Percentiles rank a stretch among this genome's conserved stretches.
Conservation (phyloP, 331 rosid species). For the Rhamnella rubrinervis region DNA sequence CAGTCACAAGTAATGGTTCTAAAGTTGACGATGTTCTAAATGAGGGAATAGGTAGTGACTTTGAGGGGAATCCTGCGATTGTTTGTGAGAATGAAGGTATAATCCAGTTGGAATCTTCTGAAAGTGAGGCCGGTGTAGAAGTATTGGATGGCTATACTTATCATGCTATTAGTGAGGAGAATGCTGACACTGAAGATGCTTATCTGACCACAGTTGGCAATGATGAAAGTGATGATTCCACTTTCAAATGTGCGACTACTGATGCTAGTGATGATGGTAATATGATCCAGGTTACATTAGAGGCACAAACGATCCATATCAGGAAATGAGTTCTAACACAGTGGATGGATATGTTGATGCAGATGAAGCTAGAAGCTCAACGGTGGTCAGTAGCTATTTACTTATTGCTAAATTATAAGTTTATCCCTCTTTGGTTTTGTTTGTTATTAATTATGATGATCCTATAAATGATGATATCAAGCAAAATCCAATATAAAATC, state of each 20-base stretch:
- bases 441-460: background rate
- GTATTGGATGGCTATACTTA: slow-evolving; percentile 32
- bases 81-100: slow-evolving; percentile 12
- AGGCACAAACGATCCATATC: slow-evolving; percentile 21
- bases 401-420: background rate
- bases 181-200: slow-evolving; percentile 55
- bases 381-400: slow-evolving; percentile 31
- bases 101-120: slow-evolving; percentile 21
- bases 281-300: slow-evolving; percentile 15
- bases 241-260: slow-evolving; percentile 5
- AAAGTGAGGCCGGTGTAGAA: slow-evolving; percentile 26
- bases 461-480: no score
- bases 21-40: slow-evolving; percentile 16
- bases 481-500: no score
- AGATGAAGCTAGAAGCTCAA: slow-evolving; percentile 25
- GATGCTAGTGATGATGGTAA: slow-evolving; percentile 22
- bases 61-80: slow-evolving; percentile 22
- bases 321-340: slow-evolving; percentile 22
- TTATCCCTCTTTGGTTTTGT: background rate
- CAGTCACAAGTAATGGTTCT: slow-evolving; percentile 10
- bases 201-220: slow-evolving; percentile 47
- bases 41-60: background rate
- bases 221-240: slow-evolving; percentile 18
- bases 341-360: slow-evolving; percentile 31
- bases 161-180: slow-evolving; percentile 39